phyloP scores from a whole-genome alignment of 2,329 filamentous ascomycete genomes.

The Exophiala alcalophila region DNA sequence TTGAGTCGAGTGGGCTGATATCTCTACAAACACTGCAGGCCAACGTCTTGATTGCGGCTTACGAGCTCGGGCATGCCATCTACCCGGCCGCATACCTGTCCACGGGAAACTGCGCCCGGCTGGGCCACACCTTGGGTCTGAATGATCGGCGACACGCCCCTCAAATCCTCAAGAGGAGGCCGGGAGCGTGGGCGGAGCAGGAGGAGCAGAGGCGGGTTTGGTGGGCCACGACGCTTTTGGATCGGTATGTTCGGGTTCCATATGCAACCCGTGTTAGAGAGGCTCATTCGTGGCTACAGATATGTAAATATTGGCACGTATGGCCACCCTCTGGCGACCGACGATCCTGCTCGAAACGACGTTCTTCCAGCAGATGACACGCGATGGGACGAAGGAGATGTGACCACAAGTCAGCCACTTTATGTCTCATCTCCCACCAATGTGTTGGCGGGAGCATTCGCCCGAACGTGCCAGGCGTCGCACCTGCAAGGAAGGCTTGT shows the following conservation, averaged over 20 bases:
- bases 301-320: constrained; percentile 31
- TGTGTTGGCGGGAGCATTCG: constrained; percentile 34
- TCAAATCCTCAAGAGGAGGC: constrained; percentile 22
- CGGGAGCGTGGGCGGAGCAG: constrained; percentile 29
- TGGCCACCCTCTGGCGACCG: constrained; percentile 30
- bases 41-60: constrained; percentile 34
- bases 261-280: neutral
- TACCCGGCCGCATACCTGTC: constrained; percentile 38
- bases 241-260: constrained; percentile 27
- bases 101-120: constrained; percentile 27
- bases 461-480: constrained; percentile 37
- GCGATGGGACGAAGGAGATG: constrained; percentile 29
- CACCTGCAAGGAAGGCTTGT: constrained; percentile 37
- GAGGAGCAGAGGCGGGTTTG: constrained; percentile 31
- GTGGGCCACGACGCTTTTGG: constrained; percentile 33
- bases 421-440: constrained; percentile 30
- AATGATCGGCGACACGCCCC: constrained; percentile 27
- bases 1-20: constrained; percentile 32
- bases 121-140: constrained; percentile 29
- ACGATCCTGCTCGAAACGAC: constrained; percentile 29
- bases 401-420: constrained; percentile 29
- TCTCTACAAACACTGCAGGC: constrained; percentile 34
- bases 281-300: constrained; percentile 17
- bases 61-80: constrained; percentile 38
- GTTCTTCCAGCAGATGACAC: constrained; percentile 30